phyloP scores from a whole-genome alignment of 2,329 filamentous ascomycete genomes.

The Capronia epimyces region DNA sequence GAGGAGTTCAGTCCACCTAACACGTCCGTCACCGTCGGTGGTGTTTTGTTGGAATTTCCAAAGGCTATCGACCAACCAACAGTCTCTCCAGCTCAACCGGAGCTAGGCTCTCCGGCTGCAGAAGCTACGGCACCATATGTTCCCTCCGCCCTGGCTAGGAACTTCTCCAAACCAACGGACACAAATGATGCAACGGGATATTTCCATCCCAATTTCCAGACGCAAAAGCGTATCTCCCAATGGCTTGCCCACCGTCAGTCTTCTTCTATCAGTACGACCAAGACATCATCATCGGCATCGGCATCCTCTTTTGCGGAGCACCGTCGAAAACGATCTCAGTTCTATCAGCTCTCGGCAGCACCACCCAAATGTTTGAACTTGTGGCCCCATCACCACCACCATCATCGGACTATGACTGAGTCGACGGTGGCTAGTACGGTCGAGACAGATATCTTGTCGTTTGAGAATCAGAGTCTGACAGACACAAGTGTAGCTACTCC shows the following conservation, averaged over 20 bases:
- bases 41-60: constrained; percentile 20
- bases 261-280: constrained; percentile 25
- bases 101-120: neutral
- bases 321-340: constrained; percentile 26
- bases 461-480: constrained; percentile 21
- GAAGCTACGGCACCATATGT: constrained; percentile 9
- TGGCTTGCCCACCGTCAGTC: constrained; percentile 24
- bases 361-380: constrained; percentile 19
- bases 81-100: neutral
- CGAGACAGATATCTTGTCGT: constrained; percentile 23
- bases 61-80: constrained; percentile 5
- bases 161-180: constrained; percentile 21
- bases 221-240: constrained; percentile 25
- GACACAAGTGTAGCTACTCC: constrained; percentile 22
- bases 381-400: constrained; percentile 15
- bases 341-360: constrained; percentile 25
- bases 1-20: constrained; percentile 27
- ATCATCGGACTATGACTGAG: constrained; percentile 25
- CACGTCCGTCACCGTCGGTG: constrained; percentile 24
- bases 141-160: constrained; percentile 7
- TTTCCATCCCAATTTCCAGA: constrained; percentile 23
- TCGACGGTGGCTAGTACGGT: constrained; percentile 27
- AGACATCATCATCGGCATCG: constrained; percentile 20
- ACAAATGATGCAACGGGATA: constrained; percentile 9
- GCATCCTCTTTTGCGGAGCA: constrained; percentile 26